These are phyloP conservation scores for Mentha longifolia DNA, from an alignment of 257 asterid species.

Conservation along the genomic window DNA sequence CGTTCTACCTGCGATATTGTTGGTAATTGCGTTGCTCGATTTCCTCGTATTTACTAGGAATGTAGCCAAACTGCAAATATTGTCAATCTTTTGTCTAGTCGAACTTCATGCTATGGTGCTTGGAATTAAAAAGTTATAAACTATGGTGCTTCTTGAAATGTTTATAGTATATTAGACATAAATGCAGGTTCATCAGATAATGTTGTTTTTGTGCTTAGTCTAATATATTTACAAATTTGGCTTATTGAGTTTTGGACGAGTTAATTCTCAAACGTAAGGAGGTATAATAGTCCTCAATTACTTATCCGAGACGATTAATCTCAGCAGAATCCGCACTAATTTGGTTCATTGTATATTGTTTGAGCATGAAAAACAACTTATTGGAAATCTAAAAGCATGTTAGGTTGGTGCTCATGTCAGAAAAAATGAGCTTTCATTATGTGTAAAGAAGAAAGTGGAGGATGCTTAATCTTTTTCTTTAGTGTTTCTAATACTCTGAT, in stretches of 20 bases:
- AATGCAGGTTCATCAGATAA: constrained; percentile 2
- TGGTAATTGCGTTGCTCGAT: constrained; percentile 30
- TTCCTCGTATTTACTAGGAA: background rate
- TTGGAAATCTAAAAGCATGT: constrained; percentile 1
- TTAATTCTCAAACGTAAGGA: background rate
- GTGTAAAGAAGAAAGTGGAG: constrained; percentile 17
- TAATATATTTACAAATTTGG: background rate
- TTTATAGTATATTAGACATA: background rate
- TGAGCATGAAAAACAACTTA: constrained; percentile 1
- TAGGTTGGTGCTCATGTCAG: background rate
- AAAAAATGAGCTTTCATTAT: background rate
- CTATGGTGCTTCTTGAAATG: background rate
- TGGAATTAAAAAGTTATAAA: background rate
- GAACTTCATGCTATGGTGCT: constrained; percentile 5
- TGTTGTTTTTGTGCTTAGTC: background rate
- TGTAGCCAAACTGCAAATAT: background rate
- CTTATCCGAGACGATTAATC: background rate
- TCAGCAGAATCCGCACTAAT: background rate
- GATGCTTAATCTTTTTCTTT: background rate
- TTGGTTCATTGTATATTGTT: background rate
- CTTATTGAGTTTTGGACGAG: background rate
- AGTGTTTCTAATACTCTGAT: background rate
- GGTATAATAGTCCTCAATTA: background rate
- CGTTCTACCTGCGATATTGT: constrained; percentile 57
- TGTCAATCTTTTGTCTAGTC: constrained; percentile 3